A percentile compares a stretch with the other conserved stretches of the same genome.
Conservation (phyloP, 2,329 filamentous ascomycete genomes). For the Mariannaea sp. region DNA sequence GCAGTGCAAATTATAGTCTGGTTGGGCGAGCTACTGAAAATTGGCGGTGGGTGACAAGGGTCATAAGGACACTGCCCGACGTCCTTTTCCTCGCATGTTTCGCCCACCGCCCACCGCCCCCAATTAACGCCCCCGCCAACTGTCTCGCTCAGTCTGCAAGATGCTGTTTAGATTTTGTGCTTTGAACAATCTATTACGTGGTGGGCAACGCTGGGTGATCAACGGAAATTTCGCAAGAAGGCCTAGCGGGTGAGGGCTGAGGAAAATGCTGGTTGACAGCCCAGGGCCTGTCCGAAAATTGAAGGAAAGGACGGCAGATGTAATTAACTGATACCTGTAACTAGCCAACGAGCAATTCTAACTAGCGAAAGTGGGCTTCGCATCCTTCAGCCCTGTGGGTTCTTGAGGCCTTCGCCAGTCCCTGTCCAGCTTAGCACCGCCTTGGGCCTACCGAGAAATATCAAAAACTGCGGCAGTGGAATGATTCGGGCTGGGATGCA, state of each 20-base stretch:
- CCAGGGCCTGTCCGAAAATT: neutral
- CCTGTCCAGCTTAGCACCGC: neutral
- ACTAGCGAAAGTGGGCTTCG: constrained; percentile 5
- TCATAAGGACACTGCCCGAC: neutral
- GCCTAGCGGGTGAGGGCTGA: neutral
- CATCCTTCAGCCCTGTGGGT: constrained; percentile 35
- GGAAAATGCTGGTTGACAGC: neutral
- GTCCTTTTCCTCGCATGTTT: constrained; percentile 8
- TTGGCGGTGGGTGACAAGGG: neutral
- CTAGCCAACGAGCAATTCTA: neutral
- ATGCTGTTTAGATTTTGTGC: neutral
- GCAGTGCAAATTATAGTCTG: constrained; percentile 2
- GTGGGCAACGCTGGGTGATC: constrained; percentile 1
- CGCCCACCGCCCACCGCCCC: neutral
- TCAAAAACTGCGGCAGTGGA: constrained; percentile 2
- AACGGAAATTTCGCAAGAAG: constrained; percentile 3
- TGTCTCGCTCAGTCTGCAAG: neutral
- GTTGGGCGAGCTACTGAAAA: neutral
- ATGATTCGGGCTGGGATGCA: constrained; percentile 7
- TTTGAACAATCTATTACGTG: neutral
- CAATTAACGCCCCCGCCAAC: neutral
- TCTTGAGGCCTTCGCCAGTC: neutral
- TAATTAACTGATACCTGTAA: no score
- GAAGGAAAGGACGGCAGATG: neutral
- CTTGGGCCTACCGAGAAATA: neutral